Conservation (phyloP, 1,139 yeast genomes). For the Geotrichum carabidarum region DNA sequence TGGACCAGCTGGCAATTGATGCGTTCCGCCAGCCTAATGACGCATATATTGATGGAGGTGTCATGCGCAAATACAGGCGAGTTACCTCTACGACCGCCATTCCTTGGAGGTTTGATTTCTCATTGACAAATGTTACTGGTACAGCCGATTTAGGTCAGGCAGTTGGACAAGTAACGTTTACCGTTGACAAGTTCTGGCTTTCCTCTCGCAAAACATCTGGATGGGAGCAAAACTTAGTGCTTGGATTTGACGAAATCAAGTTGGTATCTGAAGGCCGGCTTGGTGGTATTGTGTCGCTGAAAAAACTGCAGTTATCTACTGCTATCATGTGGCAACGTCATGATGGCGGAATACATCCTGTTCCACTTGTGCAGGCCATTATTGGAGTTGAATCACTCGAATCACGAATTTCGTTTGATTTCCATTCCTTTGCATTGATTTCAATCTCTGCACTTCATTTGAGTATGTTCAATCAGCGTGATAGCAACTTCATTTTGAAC, state of each 20-base stretch:
- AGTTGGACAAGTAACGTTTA: conserved; percentile 58
- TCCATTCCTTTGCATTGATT: conserved; percentile 71
- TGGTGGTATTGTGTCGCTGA: conserved; percentile 58
- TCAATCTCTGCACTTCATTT: conserved; percentile 48
- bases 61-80: conserved; percentile 52
- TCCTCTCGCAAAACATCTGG: conserved; percentile 61
- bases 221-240: conserved; percentile 66
- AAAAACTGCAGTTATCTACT: conserved; percentile 53
- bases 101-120: conserved; percentile 69
- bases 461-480: conserved; percentile 66
- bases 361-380: conserved; percentile 65
- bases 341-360: conserved; percentile 28
- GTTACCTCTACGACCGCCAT: conserved; percentile 62
- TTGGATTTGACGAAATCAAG: conserved; percentile 53
- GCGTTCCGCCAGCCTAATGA: conserved; percentile 7
- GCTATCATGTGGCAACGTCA: conserved; percentile 59
- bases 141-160: conserved; percentile 79
- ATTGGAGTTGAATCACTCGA: conserved; percentile 54
- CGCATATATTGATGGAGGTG: conserved; percentile 19
- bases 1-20: conserved; percentile 13
- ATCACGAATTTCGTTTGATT: conserved; percentile 68
- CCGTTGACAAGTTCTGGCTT: conserved; percentile 60
- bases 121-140: conserved; percentile 50
- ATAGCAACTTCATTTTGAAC: conserved; percentile 42
- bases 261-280: conserved; percentile 68